Base-by-base conservation (phyloP, 495 filamentous ascomycete genomes). In the Lasiosphaeria ovina region DNA sequence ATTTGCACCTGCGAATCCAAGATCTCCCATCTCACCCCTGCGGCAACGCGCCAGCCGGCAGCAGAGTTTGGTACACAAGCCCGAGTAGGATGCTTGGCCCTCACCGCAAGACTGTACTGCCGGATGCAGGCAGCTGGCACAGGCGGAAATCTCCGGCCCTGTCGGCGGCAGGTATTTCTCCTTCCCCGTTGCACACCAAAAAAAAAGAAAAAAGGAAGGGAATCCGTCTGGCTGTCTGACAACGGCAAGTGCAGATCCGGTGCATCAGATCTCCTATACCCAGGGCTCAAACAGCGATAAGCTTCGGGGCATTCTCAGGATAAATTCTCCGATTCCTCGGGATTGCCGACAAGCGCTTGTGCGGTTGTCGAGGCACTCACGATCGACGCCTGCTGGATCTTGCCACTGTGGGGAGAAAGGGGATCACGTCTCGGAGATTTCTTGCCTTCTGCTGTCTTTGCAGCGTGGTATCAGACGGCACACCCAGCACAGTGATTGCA, bases 221-320 rank as follows among this genome's bases (percentile, higher is more conserved):
- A 47, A 47, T 47, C 44, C 44, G 16, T n/a, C 44, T 47, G 44
- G 11, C 44, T n/a, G 16, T n/a, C 44, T 47, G 44, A n/a, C 44
- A 47, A 47, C 44, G 44, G 44, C 44, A 47, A 14, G 44, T 47
- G 44, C 16, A 47, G 44, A 47, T 47, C 44, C 44, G 44, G 44
- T 47, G 44, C 44, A n/a, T 47, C 44, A 47, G 44, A 47, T 47
- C 44, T 47, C 11, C 44, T 47, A 5, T n/a, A 0, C 44, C 5
- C 38, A 11, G 44, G 44, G 3, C 44, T 47, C 44, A 47, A 47
- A 47, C 44, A n/a, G 44, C 44, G 12, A 47, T 47, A 47, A 47
- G 44, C 44, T 47, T n/a, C 12, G 16, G 8, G 44, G 6, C 6
- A 42, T 42, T n/a, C 11, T 1, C 44, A 14, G 44, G 44, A n/a